Evolutionary conservation across 2,329 filamentous ascomycete species (phyloP).

Genomic region (Exophiala calicioides): DNA sequence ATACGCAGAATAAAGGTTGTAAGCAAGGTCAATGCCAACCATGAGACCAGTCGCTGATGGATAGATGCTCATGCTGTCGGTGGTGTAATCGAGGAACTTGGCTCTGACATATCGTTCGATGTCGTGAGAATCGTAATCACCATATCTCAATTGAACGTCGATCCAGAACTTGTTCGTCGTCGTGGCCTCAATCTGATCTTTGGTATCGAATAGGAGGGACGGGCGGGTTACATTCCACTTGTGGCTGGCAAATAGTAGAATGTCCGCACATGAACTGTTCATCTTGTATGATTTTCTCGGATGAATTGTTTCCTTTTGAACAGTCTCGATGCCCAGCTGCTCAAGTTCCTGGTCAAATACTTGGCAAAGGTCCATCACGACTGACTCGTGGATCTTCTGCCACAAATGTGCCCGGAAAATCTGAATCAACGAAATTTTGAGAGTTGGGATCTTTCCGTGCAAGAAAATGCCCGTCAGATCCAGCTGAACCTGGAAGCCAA

Average conservation of each 20-base stretch:
- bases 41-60: slow-evolving; percentile 95
- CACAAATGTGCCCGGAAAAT: slow-evolving; percentile 99
- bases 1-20: slow-evolving; percentile 97
- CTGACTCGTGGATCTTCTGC: slow-evolving; percentile 99
- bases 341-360: slow-evolving; percentile 98
- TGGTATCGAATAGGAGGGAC: slow-evolving; percentile 91
- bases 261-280: slow-evolving; percentile 99
- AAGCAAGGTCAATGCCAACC: slow-evolving; percentile 96
- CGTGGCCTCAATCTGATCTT: slow-evolving; percentile 88
- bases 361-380: slow-evolving; percentile 98
- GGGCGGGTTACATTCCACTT: slow-evolving; percentile 98
- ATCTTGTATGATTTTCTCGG: slow-evolving; percentile 99
- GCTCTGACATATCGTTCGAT: slow-evolving; percentile 97
- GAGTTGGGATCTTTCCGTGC: slow-evolving; percentile 95
- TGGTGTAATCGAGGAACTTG: slow-evolving; percentile 98
- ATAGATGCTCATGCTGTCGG: slow-evolving; percentile 98
- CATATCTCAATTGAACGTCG: slow-evolving; percentile 93
- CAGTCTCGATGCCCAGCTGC: slow-evolving; percentile 91
- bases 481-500: slow-evolving; percentile 98
- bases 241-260: slow-evolving; percentile 92
- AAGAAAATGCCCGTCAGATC: slow-evolving; percentile 98
- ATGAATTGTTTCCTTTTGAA: slow-evolving; percentile 99
- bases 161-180: slow-evolving; percentile 99
- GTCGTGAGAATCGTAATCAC: slow-evolving; percentile 98
- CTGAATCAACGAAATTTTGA: slow-evolving; percentile 97